Percentiles rank a stretch among this genome's conserved stretches.
Conservation (phyloP, 768 basidiomycete genomes). For the Gloeophyllum trabeum region DNA sequence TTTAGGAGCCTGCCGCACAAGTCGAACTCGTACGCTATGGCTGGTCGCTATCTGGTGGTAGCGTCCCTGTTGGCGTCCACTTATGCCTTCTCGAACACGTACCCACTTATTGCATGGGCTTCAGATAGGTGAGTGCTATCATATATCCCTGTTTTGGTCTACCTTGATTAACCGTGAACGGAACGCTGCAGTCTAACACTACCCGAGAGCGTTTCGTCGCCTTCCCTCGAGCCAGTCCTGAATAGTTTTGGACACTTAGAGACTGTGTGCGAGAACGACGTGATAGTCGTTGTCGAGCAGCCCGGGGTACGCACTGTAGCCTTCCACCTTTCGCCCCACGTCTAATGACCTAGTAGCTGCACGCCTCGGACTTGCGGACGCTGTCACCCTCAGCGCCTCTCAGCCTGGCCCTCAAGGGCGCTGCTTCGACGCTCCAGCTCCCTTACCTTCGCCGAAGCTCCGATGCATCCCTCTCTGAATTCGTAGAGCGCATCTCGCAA, state of each 20-base stretch:
- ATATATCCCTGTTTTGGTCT: neutral
- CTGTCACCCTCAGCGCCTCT: constrained; percentile 43
- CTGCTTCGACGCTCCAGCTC: constrained; percentile 48
- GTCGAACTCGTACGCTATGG: no score
- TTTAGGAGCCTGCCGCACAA: no score
- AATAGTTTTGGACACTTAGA: constrained; percentile 30
- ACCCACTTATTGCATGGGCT: constrained; percentile 64
- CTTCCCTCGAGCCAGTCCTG: constrained; percentile 19
- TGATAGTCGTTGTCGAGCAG: constrained; percentile 58
- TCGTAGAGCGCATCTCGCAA: constrained; percentile 32
- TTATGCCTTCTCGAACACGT: constrained; percentile 48
- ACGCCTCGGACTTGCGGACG: constrained; percentile 63
- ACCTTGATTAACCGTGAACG: neutral
- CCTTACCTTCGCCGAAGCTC: constrained; percentile 35
- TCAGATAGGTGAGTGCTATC: no score
- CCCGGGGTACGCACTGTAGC: constrained; percentile 43
- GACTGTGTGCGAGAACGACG: constrained; percentile 51
- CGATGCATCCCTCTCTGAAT: constrained; percentile 17
- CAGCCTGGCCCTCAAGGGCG: constrained; percentile 29
- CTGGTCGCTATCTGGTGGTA: constrained; percentile 28
- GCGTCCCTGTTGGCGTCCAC: constrained; percentile 32
- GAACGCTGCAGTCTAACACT: neutral
- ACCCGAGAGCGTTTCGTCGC: neutral
- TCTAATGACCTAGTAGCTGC: constrained; percentile 32
- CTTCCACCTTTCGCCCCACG: neutral